Evolutionary conservation across 2,329 filamentous ascomycete genomes (phyloP), one percentile per base, ranked within the genome.

Genomic region (Scolecobasidium constrictum): DNA sequence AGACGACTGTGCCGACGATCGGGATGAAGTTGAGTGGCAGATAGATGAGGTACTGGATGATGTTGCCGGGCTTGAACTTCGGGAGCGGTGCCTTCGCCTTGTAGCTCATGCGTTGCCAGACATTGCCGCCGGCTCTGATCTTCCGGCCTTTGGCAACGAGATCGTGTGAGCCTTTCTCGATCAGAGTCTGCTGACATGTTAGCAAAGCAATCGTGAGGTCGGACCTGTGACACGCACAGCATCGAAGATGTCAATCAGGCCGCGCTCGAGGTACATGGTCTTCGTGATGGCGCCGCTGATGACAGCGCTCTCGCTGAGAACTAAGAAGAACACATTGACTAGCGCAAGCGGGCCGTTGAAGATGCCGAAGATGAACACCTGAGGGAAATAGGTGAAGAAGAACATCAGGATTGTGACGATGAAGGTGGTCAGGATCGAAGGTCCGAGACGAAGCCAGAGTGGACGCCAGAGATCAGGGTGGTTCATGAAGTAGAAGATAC

Each of bases 21-120:
- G 90, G 90, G 41, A 96, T 87, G 57, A 94, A 87, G 66, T 95
- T 96, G 47, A 96, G 71, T 7, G 90, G 88, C 34, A 94, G 69
- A 58, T 93, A 92, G 65, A 95, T 75, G 45, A 90, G 52, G 52
- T 86, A 86, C 35, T 83, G 70, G 17, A 92, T 61, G 28, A 92
- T 56, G 4, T 78, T 75, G 52, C 57, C 56, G 1, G 67, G 62
- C 2, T 62, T 62, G 42, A 68, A 67, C 45, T 66, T 62, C 15
- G 56, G 56, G 44, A 75, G 68, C 0, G 68, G 71, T 46, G 62
- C 68, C 49, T 65, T 67, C 34, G 71, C 52, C 39, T 73, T 47
- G 49, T 69, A 72, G 12, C 73, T 74, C 5, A 77, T 54, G 28
- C 71, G 61, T 0, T 63, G 61, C 19, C 75, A 63, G 0, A 66